A percentile compares a stretch with the other conserved stretches of the same genome.
Conservation (phyloP, 1,284 basidiomycete genomes). For the Moniliophthora roreri region DNA sequence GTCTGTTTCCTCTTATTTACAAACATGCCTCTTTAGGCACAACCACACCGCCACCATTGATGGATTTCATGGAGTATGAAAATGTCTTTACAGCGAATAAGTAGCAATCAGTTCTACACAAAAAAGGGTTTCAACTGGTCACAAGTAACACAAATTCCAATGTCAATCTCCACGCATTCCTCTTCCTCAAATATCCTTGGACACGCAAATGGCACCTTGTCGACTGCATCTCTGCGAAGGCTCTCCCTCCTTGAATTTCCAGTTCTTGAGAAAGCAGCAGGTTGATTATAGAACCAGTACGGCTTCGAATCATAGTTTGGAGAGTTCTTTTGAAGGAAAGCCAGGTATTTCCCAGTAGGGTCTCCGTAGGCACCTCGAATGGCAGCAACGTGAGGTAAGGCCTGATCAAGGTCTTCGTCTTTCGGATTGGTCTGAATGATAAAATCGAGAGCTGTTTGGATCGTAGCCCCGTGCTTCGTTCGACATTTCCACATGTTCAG, state of each 20-base stretch:
- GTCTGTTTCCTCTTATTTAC: slow-evolving; percentile 16
- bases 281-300: slow-evolving; percentile 56
- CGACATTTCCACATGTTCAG: slow-evolving; percentile 49
- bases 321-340: slow-evolving; percentile 36
- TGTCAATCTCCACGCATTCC: slow-evolving; percentile 44
- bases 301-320: slow-evolving; percentile 37
- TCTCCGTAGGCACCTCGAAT: slow-evolving; percentile 58
- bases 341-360: slow-evolving; percentile 48
- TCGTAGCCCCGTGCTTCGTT: slow-evolving; percentile 53
- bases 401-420: slow-evolving; percentile 42
- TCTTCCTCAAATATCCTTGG: slow-evolving; percentile 37
- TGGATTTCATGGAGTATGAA: background rate
- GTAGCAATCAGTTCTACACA: no score
- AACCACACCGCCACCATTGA: background rate
- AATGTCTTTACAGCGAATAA: no score
- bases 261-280: slow-evolving; percentile 27
- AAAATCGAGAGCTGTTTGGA: slow-evolving; percentile 57
- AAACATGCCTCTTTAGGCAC: slow-evolving; percentile 1
- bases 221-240: background rate
- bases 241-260: background rate
- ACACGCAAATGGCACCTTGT: slow-evolving; percentile 34
- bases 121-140: slow-evolving; percentile 44
- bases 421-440: slow-evolving; percentile 45
- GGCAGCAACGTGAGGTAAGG: slow-evolving; percentile 54
- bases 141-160: slow-evolving; percentile 48